Conservation (phyloP, 2,329 filamentous ascomycete genomes). For the Diaporthe citrichinensis region DNA sequence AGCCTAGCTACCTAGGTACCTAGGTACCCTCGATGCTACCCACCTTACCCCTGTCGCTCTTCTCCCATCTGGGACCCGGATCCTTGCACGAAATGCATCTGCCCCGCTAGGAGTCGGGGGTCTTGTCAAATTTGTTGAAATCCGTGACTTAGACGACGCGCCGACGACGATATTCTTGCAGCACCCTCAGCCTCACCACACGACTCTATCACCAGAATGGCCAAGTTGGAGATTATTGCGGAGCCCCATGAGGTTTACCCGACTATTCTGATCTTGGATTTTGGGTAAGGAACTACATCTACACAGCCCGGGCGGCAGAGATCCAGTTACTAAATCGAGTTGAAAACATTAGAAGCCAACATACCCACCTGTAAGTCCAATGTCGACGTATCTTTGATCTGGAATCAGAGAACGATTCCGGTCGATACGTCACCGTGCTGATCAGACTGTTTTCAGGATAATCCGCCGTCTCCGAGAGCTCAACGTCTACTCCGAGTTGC, state of each 20-base stretch:
- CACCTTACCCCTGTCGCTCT: conserved; percentile 41
- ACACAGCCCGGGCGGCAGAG: not conserved
- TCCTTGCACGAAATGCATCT: conserved; percentile 32
- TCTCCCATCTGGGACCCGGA: conserved; percentile 23
- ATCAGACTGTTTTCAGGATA: conserved; percentile 57
- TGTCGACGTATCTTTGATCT: not conserved
- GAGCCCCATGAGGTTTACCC: conserved; percentile 52
- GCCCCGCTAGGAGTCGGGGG: conserved; percentile 11
- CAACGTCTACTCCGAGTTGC: conserved; percentile 89
- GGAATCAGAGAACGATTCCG: not conserved
- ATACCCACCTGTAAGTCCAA: conserved; percentile 42
- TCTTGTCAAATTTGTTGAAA: conserved; percentile 33
- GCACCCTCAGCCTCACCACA: not conserved
- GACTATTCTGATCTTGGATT: conserved; percentile 81
- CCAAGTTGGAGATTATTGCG: conserved; percentile 38
- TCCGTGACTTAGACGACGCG: conserved; percentile 31
- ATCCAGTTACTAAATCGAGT: conserved; percentile 3
- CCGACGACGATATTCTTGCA: conserved; percentile 16
- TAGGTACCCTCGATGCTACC: not conserved
- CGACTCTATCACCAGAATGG: conserved; percentile 33
- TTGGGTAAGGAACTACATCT: conserved; percentile 78
- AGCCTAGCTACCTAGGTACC: not conserved
- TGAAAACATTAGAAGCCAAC: conserved; percentile 36
- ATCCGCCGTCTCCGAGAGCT: conserved; percentile 81
- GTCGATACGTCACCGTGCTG: conserved; percentile 2